Evolutionary conservation across 495 filamentous ascomycete genomes (phyloP), one percentile per base, ranked within the genome.

Genomic region (Penicillium samsonianum): DNA sequence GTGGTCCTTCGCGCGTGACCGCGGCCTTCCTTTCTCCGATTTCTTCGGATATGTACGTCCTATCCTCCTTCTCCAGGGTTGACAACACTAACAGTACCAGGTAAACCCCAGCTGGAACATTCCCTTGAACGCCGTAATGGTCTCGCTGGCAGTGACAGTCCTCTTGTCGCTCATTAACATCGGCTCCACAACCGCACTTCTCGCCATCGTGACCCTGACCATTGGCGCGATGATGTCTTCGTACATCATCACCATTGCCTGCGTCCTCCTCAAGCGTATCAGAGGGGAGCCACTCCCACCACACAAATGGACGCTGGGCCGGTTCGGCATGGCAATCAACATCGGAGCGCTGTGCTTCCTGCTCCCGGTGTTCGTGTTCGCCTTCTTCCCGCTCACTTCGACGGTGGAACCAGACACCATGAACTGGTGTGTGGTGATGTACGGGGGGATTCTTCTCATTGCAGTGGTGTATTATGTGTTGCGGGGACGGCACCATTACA

Each of bases 161-260:
- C 66, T 85, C 33, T 59, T 86, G 4, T 79, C 79, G 1, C 68
- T 85, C 28, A 85, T 88, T 67, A 84, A 84, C 60, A 78, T 88
- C 53, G 84, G 82, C 22, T 84, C 80, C 0, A 55, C 72, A 3
- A 72, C 77, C 5, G 84, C 82, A 6, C 78, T 87, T 62, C 80
- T 82, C 62, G 78, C 78, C 30, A 75, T 86, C 31, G 67, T 79
- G 41, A 82, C 79, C 5, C 64, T 83, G 3, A 64, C 68, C 8
- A 68, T 75, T 4, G 70, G 62, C 17, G 74, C 78, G 2, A 57
- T 82, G 26, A 64, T 78, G 22, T 64, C 66, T 25, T 73, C 79
- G 17, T 81, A 80, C 41, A 63, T 78, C 14, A 63, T 80, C 37
- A 72, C 69, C 19, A 75, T 77, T 48, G 59, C 53, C 30, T 78